Evolutionary conservation across 2,329 filamentous ascomycete genomes (phyloP).

Genomic region (Rhynchosporium graminicola): DNA sequence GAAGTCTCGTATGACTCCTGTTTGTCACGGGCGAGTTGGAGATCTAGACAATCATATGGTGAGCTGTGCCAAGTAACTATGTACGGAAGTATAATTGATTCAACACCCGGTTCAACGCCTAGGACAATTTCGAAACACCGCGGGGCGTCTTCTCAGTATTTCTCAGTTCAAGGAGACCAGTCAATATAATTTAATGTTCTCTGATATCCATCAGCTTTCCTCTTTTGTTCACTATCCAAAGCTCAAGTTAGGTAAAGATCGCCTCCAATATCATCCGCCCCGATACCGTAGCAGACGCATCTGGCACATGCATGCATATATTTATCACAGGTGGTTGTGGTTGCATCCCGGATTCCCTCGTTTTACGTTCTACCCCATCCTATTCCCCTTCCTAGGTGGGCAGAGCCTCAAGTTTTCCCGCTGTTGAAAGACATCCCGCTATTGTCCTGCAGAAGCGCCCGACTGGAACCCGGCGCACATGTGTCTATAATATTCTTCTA

Average conservation of each 20-base stretch:
- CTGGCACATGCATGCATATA: neutral
- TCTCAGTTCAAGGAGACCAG: too few species aligned
- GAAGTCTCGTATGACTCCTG: too few species aligned
- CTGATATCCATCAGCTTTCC: too few species aligned
- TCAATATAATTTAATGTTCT: too few species aligned
- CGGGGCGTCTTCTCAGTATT: too few species aligned
- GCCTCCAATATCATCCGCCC: constrained; percentile 3
- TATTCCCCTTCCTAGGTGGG: neutral
- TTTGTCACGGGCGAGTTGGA: too few species aligned
- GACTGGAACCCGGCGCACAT: neutral
- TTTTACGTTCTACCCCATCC: neutral
- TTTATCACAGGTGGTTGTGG: neutral
- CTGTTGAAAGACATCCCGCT: neutral
- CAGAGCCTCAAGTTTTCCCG: neutral
- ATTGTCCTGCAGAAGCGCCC: neutral
- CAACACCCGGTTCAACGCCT: too few species aligned
- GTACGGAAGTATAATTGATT: too few species aligned
- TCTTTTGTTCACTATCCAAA: neutral
- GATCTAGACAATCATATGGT: too few species aligned
- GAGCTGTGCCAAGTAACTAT: too few species aligned
- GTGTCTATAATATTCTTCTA: neutral
- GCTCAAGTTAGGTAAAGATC: neutral
- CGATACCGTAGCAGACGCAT: neutral
- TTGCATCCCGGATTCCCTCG: neutral
- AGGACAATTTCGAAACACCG: too few species aligned